Base-by-base conservation (phyloP, 352 stramenopile genomes). In the Aphanomyces euteiches region DNA sequence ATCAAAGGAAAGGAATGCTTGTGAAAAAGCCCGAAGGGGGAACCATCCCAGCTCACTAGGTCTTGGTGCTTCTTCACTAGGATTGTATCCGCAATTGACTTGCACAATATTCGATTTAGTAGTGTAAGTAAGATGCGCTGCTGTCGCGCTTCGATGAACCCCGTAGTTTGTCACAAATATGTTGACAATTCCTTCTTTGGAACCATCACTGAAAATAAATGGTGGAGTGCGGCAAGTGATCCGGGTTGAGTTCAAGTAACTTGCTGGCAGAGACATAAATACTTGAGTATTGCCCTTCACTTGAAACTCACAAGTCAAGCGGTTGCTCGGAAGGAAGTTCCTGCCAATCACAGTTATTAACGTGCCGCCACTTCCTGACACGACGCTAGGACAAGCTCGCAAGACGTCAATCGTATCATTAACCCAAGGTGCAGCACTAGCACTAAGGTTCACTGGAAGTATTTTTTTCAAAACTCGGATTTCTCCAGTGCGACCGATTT, bases 391-490 rank as follows among this genome's bases (percentile, higher is more conserved):
- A 69, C 95, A 98, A 7, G 80, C 72, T n/a, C 93, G 84, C 43
- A 97, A 89, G 3, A 94, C 77, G 72, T 98, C 93, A n/a, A 98
- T 65, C 7, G 95, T 98, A 72, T 98, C 94, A 76, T 99, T 99
- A 28, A 79, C 79, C 96, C 95, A 99, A 38, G 85, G 82, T 5
- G 77, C 45, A 4, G 84, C 80, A 7, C 84, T 93, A 2, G 84
- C 84, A 6, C 86, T 95, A 41, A 87, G 74, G 71, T 98, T 98
- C n/a, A 98, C 89, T 0, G 95, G 93, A 36, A 97, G 84, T 6
- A 98, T 75, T 28, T 96, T 85, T 13, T 86, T 82, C 12, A 98
- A 83, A 13, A 98, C 90, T 60, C 96, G 77, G 41, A 98, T 81
- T 82, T 98, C 92, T 10, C 80, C 86, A 0, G 83, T 95, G 17